These are phyloP conservation scores for Spathaspora hagerdaliae DNA, from an alignment of 805 yeast species.

Conservation along the genomic window DNA sequence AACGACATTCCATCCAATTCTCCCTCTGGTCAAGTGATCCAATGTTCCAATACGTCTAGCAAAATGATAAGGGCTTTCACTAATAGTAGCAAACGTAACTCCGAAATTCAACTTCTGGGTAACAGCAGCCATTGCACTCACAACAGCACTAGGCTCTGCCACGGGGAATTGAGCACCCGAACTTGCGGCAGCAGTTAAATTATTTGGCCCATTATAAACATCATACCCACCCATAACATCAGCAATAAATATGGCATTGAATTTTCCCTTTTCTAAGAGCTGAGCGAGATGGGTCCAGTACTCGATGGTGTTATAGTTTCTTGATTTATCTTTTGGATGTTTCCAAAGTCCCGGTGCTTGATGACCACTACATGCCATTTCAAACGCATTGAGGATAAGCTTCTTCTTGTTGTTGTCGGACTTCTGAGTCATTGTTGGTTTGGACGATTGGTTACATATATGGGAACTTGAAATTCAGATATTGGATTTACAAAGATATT, in stretches of 20 bases:
- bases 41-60: conserved; percentile 42
- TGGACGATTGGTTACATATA: no score
- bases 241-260: conserved; percentile 37
- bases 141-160: conserved; percentile 34
- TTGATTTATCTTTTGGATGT: conserved; percentile 32
- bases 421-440: not conserved
- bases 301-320: conserved; percentile 16
- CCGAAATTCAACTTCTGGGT: conserved; percentile 39
- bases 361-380: conserved; percentile 24
- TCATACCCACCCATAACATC: conserved; percentile 40
- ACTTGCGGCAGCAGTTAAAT: conserved; percentile 30
- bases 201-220: conserved; percentile 38
- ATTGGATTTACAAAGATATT: no score
- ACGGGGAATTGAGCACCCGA: conserved; percentile 34
- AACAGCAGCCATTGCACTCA: conserved; percentile 41
- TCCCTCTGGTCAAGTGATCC: conserved; percentile 40
- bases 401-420: conserved; percentile 5
- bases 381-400: conserved; percentile 35
- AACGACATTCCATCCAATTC: conserved; percentile 48
- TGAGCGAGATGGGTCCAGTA: conserved; percentile 37
- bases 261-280: conserved; percentile 34
- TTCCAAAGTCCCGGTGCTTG: conserved; percentile 34
- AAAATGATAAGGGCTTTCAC: conserved; percentile 40
- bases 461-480: no score
- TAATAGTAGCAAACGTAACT: conserved; percentile 38